A percentile compares a stretch with the other conserved stretches of the same genome.
Evolutionary conservation across 2,329 filamentous ascomycete species (phyloP).

Genomic region (Fusarium pseudocircinatum): DNA sequence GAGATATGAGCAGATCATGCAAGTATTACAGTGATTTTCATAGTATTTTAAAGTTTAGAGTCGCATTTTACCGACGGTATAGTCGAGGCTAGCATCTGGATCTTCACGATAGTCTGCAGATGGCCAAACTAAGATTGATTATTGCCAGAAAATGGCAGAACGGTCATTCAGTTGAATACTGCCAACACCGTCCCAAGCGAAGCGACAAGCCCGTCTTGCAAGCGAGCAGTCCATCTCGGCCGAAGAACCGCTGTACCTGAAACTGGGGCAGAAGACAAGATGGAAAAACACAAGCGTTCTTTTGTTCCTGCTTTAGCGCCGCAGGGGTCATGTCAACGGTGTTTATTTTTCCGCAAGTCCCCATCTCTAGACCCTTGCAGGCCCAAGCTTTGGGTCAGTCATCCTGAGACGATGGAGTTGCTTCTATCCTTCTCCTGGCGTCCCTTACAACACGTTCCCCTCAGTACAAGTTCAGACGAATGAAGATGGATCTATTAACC

Average conservation of each 20-base stretch:
- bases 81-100: background rate
- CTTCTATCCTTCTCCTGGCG: background rate
- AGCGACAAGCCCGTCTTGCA: background rate
- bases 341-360: conserved; percentile 30
- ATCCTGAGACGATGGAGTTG: conserved; percentile 5
- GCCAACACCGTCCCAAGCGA: conserved; percentile 10
- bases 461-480: background rate
- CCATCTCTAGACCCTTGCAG: background rate
- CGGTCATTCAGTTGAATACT: background rate
- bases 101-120: background rate
- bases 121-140: background rate
- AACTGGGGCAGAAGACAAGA: conserved; percentile 22
- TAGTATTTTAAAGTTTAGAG: background rate
- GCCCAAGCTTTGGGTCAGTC: background rate
- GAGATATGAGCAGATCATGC: conserved; percentile 22
- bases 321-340: conserved; percentile 1
- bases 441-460: background rate
- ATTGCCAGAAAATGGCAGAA: background rate
- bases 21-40: background rate
- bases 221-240: conserved; percentile 6
- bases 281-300: conserved; percentile 17
- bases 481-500: background rate
- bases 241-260: conserved; percentile 37
- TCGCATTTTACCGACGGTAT: background rate
- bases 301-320: conserved; percentile 38